Base-by-base conservation (phyloP, 331 rosid genomes). In the Acacia concinna region DNA sequence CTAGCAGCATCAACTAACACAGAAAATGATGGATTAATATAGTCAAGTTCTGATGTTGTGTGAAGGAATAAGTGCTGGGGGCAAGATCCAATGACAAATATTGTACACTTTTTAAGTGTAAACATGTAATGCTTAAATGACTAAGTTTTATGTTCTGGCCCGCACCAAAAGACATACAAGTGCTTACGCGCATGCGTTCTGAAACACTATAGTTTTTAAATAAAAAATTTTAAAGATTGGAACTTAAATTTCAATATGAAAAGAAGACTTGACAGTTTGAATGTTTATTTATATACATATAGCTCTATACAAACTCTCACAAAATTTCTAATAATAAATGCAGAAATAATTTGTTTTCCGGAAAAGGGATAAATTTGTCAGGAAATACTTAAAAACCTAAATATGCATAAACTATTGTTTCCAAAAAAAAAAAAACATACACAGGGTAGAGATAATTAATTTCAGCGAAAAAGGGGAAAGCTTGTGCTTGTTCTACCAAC, bases 111-210 rank as follows among this genome's bases (percentile, higher is more conserved):
- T 12, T 57, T 30, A 2, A 31, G 13, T 47, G 27, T 34, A 12
- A 21, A 40, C 23, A 23, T 41, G 63, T 54, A 65, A 68, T 47
- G 74, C 77, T 79, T 71, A 71, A 78, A 78, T 78, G 37, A 73
- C 77, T 78, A 7, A 65, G 83, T 15, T 80, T 72, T 76, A 63
- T 78, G 67, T 71, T 79, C 35, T 81, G 89, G 78, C 79, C 87
- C 86, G 70, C 76, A 34, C 68, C 73, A 68, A 10, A 67, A 67
- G 72, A 37, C 15, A 34, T 64, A 63, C 41, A 30, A 56, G 63
- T 56, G 63, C 7, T 56, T 56, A 23, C 25, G 17, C 63, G 63
- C 63, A 56, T 56, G 63, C 63, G 4, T 1, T 56, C 15, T 8
- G 31, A 8, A 6, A 23, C 31, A 54, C 5, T 54, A 8, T 23